Evolutionary conservation across 495 filamentous ascomycete species (phyloP), one percentile per base, ranked within the genome.

Genomic region (Bryoglossum gracile): DNA sequence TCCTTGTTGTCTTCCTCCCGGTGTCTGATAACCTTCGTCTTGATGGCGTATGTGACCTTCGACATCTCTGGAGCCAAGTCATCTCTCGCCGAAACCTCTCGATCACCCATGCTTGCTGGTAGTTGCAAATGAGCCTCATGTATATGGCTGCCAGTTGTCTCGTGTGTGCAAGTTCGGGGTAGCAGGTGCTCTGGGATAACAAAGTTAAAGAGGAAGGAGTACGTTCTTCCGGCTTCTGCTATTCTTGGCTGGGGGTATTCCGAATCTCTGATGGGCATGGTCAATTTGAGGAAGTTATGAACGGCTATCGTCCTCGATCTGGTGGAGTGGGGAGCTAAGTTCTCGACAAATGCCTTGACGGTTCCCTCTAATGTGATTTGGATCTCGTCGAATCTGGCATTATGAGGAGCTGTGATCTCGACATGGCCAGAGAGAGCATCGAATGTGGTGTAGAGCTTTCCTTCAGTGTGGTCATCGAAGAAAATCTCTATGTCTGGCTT

Each of bases 1-100:
- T 75, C 65, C 56, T 70, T 73, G 24, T 75, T 50, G 57, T 68
- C 69, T 30, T 57, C 50, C 46, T 43, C 53, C 11, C 46, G 14
- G 24, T 30, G 10, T 43, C 53, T 36, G 22, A 57, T 70, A 30
- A 73, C 61, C 34, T 69, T 72, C 2, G 73, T 84, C 48, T 80
- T 81, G 58, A 98, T 69, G 10, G 65, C 65, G 63, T 98, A 98
- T 19, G 77, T 66, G 36, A 98, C 75, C 25, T 72, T 76, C 19
- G 75, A 69, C 92, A 95, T 95, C 8, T 82, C 70, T 1, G 92
- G 91, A 0, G 87, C 65, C 65, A 92, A 72, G 59, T 97, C 94
- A 58, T 96, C 86, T 25, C 71, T 71, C n/a, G 68, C 61, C 54
- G 65, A 30, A 3, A 68, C 51, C 8, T 75, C 66, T 6, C 72